A percentile compares a stretch with the other conserved stretches of the same genome.
These are phyloP conservation scores for Gliomastix tumulicola DNA, from an alignment of 2,329 filamentous ascomycete genomes.

Conservation along the genomic window DNA sequence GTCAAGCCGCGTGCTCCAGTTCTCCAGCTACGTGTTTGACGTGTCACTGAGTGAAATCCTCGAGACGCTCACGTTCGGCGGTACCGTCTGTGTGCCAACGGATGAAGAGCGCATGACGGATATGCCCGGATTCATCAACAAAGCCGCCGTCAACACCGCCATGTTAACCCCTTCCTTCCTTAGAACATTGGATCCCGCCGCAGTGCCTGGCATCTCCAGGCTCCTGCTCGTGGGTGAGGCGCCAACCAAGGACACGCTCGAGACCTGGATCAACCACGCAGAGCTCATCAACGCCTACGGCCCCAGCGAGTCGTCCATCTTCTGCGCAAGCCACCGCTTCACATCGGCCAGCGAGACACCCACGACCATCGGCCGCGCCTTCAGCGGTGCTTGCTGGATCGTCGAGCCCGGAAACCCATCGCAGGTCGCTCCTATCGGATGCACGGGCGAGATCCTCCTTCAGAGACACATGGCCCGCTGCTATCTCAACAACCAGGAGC, in stretches of 20 bases:
- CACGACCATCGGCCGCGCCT: not conserved
- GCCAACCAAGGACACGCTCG: slow-evolving; percentile 20
- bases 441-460: slow-evolving; percentile 1
- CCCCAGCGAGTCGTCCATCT: slow-evolving; percentile 29
- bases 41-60: slow-evolving; percentile 26
- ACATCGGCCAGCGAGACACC: not conserved
- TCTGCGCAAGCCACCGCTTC: not conserved
- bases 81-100: slow-evolving; percentile 12
- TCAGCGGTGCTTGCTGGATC: slow-evolving; percentile 9
- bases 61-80: slow-evolving; percentile 10
- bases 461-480: slow-evolving; percentile 1
- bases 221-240: slow-evolving; percentile 11
- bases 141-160: slow-evolving; percentile 5
- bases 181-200: slow-evolving; percentile 2
- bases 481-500: not conserved
- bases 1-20: slow-evolving; percentile 48
- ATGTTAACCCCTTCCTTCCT: slow-evolving; percentile 1
- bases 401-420: slow-evolving; percentile 8
- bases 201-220: slow-evolving; percentile 5
- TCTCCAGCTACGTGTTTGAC: slow-evolving; percentile 44
- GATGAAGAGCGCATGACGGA: slow-evolving; percentile 9
- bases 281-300: slow-evolving; percentile 30
- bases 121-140: slow-evolving; percentile 4
- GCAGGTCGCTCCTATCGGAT: slow-evolving; percentile 1
- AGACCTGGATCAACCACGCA: not conserved